A percentile compares a stretch with the other conserved stretches of the same genome.
Evolutionary conservation across 1,284 basidiomycete species (phyloP).

Genomic region (Pseudozyma hubeiensis): DNA sequence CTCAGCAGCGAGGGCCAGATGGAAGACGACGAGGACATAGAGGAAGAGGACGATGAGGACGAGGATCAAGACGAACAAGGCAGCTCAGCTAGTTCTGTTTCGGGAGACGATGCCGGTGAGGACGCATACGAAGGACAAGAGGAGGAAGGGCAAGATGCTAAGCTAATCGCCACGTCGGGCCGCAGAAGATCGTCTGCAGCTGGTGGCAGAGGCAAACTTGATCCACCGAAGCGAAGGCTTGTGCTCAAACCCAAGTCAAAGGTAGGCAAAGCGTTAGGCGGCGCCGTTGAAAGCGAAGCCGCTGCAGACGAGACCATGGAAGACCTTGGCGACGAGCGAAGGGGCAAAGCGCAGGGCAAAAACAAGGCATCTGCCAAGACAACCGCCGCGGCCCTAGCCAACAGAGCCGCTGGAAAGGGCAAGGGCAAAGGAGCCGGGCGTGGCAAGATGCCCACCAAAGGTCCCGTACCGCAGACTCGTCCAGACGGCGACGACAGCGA

Average conservation of each 20-base stretch:
- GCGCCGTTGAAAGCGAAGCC: slow-evolving; percentile 8
- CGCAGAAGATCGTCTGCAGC: slow-evolving; percentile 33
- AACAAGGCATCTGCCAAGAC: slow-evolving; percentile 31
- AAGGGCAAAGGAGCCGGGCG: slow-evolving; percentile 42
- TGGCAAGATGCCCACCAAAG: slow-evolving; percentile 48
- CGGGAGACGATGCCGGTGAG: slow-evolving; percentile 21
- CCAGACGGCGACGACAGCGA: slow-evolving; percentile 40
- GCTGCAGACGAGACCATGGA: slow-evolving; percentile 13
- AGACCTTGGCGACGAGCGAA: slow-evolving; percentile 5
- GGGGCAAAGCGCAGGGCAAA: slow-evolving; percentile 16
- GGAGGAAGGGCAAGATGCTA: slow-evolving; percentile 16
- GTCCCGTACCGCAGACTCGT: slow-evolving; percentile 25
- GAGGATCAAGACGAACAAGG: slow-evolving; percentile 10
- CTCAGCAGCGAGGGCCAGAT: slow-evolving; percentile 52
- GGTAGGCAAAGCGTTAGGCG: slow-evolving; percentile 22
- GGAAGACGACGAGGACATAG: slow-evolving; percentile 17
- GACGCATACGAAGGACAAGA: slow-evolving; percentile 36
- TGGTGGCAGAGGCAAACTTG: slow-evolving; percentile 11
- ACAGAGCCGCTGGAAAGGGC: slow-evolving; percentile 34
- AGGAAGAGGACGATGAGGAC: slow-evolving; percentile 29
- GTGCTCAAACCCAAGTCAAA: slow-evolving; percentile 48
- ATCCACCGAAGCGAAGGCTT: slow-evolving; percentile 38
- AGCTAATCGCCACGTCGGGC: neutral
- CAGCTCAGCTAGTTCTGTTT: slow-evolving; percentile 26
- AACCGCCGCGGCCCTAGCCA: slow-evolving; percentile 35